Evolutionary conservation across 2,329 filamentous ascomycete species (phyloP).

Genomic region (Arthrobotrys pseudoclavata): DNA sequence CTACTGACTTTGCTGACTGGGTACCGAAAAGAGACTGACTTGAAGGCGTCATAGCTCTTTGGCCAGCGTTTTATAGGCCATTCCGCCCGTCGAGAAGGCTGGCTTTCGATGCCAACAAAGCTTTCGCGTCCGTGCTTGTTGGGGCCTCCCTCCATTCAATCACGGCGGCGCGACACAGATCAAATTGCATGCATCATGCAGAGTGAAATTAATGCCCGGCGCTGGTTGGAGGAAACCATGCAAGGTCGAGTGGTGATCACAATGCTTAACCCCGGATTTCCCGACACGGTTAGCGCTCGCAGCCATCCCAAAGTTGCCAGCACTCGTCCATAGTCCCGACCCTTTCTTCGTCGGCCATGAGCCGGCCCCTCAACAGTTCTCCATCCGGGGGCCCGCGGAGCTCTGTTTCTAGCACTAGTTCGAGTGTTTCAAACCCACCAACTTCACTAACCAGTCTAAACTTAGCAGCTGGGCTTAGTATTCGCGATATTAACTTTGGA

Average conservation of each 20-base stretch:
- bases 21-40: neutral
- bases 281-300: neutral
- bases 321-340: too few species aligned
- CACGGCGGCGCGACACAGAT: constrained; percentile 1
- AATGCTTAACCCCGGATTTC: constrained; percentile 2
- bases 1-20: too few species aligned
- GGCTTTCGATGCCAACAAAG: neutral
- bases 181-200: constrained; percentile 6
- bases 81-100: neutral
- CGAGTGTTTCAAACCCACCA: too few species aligned
- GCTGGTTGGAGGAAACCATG: constrained; percentile 21
- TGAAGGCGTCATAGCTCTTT: neutral
- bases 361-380: neutral
- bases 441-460: too few species aligned
- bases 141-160: neutral
- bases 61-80: neutral
- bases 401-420: too few species aligned
- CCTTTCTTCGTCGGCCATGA: neutral
- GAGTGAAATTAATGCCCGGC: constrained; percentile 24
- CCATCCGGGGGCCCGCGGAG: neutral
- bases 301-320: too few species aligned
- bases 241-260: constrained; percentile 2
- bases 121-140: neutral
- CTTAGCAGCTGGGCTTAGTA: too few species aligned
- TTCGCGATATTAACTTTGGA: too few species aligned